Base-by-base conservation (phyloP, 768 basidiomycete genomes). In the Lepiota brunneoincarnata region DNA sequence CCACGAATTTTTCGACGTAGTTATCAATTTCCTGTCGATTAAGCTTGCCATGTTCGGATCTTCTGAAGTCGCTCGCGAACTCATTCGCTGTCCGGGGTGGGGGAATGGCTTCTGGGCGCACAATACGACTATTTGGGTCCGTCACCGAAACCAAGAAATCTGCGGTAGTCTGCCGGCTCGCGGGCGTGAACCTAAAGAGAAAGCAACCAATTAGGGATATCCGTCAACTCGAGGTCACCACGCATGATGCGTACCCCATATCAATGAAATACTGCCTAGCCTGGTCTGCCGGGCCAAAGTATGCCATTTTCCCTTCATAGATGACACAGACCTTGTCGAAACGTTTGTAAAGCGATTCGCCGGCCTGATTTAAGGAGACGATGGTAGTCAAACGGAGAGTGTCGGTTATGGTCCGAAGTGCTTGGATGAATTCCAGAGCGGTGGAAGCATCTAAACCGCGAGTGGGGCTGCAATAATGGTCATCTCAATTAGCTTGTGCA, bases 301-400 rank as follows among this genome's bases (percentile, higher is more conserved):
- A 93, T n/a, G 81, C 81, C 77, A 87, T 84, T 20, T 75, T 72
- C 12, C 89, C 87, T 62, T 87, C 86, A 65, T 87, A 83, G 60
- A 93, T 79, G 47, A 93, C 75, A 62, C 87, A 84, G 6, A 91
- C 76, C 64, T 90, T 89, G 75, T 93, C 73, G 64, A 79, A 94
- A 4, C 77, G 69, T 11, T 79, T 49, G 58, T 81, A 86, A 0
- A 89, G 69, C 2, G 76, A 74, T 65, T 93, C 89, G 47, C 87
- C 84, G 9, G 89, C 90, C 70, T 93, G 91, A 68, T 93, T 92
- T 38, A 94, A 83, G 0, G 90, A 87, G 18, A 89, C 89, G 54
- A 93, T 78, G 0, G 86, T 90, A 0, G 87, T 70, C 46, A 71
- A 63, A 20, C 68, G 65, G 38, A 70, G 67, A 1, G 81, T 73